Base-by-base conservation (phyloP, 345 rosid species). In the Turritis glabra region DNA sequence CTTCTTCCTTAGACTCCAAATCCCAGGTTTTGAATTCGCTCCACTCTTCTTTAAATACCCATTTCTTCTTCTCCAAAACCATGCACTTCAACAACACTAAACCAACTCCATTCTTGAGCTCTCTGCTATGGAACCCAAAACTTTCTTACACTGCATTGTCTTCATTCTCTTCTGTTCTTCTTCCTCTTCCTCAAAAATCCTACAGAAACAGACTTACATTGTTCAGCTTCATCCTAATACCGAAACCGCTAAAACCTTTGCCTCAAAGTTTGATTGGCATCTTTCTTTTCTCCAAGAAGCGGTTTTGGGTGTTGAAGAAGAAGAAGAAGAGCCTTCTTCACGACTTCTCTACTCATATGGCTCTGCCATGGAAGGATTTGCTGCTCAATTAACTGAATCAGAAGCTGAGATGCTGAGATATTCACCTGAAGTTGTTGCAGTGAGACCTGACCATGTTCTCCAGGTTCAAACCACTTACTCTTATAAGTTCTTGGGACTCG, bases 331-430 rank as follows among this genome's bases (percentile, higher is more conserved):
- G 64, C 75, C 80, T 55, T 88, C 92, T 46, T 85, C 94, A 15
- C 83, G 97, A 33, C 85, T 94, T 30, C 89, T 94, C 5, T 94
- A 91, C 84, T 90, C 98, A 13, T 94, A 94, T 70, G 77, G 48
- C 40, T 91, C 96, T n/a, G 84, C 96, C 23, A 79, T 94, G 75
- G 95, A 87, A 70, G 98, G 98, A 13, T 94, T 94, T 23, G 86
- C 98, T 13, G 96, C 96, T 80, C 92, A 73, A 55, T 81, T 94
- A 10, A 86, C 89, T 5, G 81, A 78, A 43, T n/a, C 79, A 0
- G 98, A 94, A 78, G 64, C 84, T 0, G 63, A 81, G 8, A 65
- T 32, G 15, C 60, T 91, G 73, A 79, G 69, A 67, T 84, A 64
- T 40, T 71, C 81, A 71, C 91, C 88, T 7, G 84, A 85, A 64